Base-by-base conservation (phyloP, 169 alveolate genomes). In the Theileria luwenshuni region DNA sequence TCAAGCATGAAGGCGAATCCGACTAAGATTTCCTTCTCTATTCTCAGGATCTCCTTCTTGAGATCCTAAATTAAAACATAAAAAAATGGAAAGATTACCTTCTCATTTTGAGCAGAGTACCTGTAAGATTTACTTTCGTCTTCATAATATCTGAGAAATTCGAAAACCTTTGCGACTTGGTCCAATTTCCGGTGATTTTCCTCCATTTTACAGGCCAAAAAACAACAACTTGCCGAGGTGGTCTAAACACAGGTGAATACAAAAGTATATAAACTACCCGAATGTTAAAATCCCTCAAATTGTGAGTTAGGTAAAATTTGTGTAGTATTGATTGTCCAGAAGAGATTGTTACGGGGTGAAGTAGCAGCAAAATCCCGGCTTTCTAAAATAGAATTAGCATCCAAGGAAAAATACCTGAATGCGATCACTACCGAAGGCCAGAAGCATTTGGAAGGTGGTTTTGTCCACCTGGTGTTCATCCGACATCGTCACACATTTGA, bases 321-420 rank as follows among this genome's bases (percentile, higher is more conserved):
- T 94, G 97, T 15, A 94, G 86, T 56, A 94, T 91, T 27, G 94
- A 85, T 47, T 92, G 93, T 17, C 94, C 95, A 3, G 95, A 84
- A 33, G 95, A 94, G 72, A 93, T 84, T 25, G 97, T 92, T 13
- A 90, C 96, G 15, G 94, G 93, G 38, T 94, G 91, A 13, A 92
- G 85, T 70, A 85, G 90, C 58, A 94, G 86, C 58, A 93, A 73
- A 17, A 93, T 89, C 21, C 97, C 97, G 5, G 94, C 94, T 77
- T 93, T 90, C 86, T 93, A 91, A 35, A 19, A 30, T 38, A 54
- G 27, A 30, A 45, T 45, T 12, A 21, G 1, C 17, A 54, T 1
- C 90, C 21, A 19, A 13, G 25, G 3, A 32, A 27, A 27, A 61
- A 56, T 56, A 81, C 89, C 54, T 81, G 84, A 51, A 81, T 81